These are phyloP conservation scores for Microdochium trichocladiopsis DNA, from an alignment of 2,329 filamentous ascomycete genomes.

Conservation along the genomic window DNA sequence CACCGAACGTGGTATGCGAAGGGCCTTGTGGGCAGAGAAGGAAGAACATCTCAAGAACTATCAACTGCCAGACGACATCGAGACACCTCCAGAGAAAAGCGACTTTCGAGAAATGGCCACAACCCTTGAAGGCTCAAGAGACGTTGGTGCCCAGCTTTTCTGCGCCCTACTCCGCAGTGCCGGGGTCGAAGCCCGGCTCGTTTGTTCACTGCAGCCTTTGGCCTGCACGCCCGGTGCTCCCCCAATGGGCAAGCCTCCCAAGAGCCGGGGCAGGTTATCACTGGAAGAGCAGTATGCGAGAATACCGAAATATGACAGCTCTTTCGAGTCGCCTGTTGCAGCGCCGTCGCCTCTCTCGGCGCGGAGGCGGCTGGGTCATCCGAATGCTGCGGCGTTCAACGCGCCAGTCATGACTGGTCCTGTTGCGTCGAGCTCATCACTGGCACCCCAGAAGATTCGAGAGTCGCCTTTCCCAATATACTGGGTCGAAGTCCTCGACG, in stretches of 20 bases:
- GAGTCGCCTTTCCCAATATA: constrained; percentile 80
- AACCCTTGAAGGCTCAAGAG: constrained; percentile 71
- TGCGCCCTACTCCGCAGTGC: constrained; percentile 78
- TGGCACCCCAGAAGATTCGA: constrained; percentile 37
- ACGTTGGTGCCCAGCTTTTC: constrained; percentile 84
- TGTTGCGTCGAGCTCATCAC: constrained; percentile 21
- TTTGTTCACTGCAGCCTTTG: constrained; percentile 84
- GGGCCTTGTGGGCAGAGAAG: constrained; percentile 70
- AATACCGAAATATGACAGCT: constrained; percentile 30
- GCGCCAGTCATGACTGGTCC: constrained; percentile 34
- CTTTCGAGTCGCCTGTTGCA: constrained; percentile 18
- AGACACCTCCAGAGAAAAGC: constrained; percentile 58
- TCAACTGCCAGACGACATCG: constrained; percentile 53
- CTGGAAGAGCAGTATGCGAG: constrained; percentile 28
- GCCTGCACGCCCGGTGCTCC: constrained; percentile 55
- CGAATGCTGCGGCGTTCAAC: constrained; percentile 44
- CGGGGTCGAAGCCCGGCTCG: constrained; percentile 74
- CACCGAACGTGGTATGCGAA: constrained; percentile 62
- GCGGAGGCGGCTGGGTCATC: constrained; percentile 44
- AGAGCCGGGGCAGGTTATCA: constrained; percentile 18
- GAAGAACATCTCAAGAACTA: constrained; percentile 53
- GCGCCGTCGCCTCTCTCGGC: constrained; percentile 23
- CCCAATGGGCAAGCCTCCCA: constrained; percentile 32
- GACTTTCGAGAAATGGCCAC: constrained; percentile 70
- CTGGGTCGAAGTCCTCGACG: constrained; percentile 90